A percentile compares a stretch with the other conserved stretches of the same genome.
These are phyloP conservation scores for Pleurozium schreberi DNA, from an alignment of 225 moss, liverwort and hornwort species.

Conservation along the genomic window DNA sequence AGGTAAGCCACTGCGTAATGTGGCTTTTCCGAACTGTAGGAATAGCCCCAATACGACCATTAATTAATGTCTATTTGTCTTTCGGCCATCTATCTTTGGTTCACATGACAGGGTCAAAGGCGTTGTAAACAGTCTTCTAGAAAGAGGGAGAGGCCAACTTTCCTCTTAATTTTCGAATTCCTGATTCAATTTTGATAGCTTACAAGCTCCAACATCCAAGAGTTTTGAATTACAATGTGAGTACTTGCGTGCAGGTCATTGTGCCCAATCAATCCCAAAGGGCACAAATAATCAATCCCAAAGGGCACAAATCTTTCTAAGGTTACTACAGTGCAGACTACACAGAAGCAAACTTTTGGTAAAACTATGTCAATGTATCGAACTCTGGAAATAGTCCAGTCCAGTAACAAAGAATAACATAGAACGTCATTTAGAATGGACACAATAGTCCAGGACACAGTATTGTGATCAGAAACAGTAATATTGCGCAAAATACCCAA, in stretches of 20 bases:
- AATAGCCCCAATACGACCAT: background rate
- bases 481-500: background rate
- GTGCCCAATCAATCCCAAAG: background rate
- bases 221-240: background rate
- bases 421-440: background rate
- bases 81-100: background rate
- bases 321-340: background rate
- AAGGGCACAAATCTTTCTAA: background rate
- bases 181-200: no score
- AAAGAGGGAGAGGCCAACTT: no score
- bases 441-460: background rate
- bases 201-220: background rate
- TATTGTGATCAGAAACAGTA: background rate
- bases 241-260: background rate
- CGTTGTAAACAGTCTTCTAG: no score
- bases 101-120: no score
- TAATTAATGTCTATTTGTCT: background rate
- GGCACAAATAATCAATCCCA: background rate
- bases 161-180: background rate
- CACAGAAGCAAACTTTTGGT: background rate
- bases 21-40: no score
- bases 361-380: background rate
- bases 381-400: background rate
- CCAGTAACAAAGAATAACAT: background rate
- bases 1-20: no score